Conservation (phyloP, 2,329 filamentous ascomycete genomes). For the Thyridium curvatum region DNA sequence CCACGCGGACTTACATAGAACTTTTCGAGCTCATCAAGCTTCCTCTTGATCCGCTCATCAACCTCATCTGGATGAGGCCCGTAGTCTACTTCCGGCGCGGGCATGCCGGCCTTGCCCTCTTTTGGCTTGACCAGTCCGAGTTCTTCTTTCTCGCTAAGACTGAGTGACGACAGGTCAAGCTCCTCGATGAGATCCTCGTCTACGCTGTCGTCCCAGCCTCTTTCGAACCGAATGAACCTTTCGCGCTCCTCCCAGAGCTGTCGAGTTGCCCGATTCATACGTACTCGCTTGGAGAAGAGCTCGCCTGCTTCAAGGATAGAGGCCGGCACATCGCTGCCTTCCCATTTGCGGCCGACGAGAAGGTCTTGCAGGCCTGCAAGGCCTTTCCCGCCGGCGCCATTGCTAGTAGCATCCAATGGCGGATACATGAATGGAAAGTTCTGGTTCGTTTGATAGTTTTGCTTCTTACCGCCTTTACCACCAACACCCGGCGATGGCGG, state of each 20-base stretch:
- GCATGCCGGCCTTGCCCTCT: conserved; percentile 25
- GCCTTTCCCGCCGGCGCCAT: conserved; percentile 85
- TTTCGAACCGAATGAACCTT: conserved; percentile 82
- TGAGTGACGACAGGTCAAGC: conserved; percentile 26
- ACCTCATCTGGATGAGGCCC: conserved; percentile 43
- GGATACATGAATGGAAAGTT: conserved; percentile 98
- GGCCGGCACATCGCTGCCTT: conserved; percentile 87
- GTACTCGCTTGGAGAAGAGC: conserved; percentile 81
- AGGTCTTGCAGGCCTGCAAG: conserved; percentile 71
- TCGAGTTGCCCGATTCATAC: conserved; percentile 84
- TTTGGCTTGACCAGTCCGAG: conserved; percentile 39
- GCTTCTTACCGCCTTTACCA: conserved; percentile 93
- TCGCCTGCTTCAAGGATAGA: conserved; percentile 94
- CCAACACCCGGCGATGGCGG: conserved; percentile 83
- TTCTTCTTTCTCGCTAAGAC: conserved; percentile 36
- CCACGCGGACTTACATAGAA: conserved; percentile 68
- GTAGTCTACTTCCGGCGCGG: conserved; percentile 34
- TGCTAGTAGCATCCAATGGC: conserved; percentile 81
- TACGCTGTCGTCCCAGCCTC: conserved; percentile 68
- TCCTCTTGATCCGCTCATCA: conserved; percentile 50
- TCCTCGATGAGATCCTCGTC: conserved; percentile 34
- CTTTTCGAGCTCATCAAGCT: conserved; percentile 67
- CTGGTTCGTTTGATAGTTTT: conserved; percentile 98
- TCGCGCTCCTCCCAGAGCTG: conserved; percentile 95
- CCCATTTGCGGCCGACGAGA: conserved; percentile 79